These are phyloP conservation scores for Hanseniaspora uvarum DNA, from an alignment of 1,139 yeast genomes.

Conservation along the genomic window DNA sequence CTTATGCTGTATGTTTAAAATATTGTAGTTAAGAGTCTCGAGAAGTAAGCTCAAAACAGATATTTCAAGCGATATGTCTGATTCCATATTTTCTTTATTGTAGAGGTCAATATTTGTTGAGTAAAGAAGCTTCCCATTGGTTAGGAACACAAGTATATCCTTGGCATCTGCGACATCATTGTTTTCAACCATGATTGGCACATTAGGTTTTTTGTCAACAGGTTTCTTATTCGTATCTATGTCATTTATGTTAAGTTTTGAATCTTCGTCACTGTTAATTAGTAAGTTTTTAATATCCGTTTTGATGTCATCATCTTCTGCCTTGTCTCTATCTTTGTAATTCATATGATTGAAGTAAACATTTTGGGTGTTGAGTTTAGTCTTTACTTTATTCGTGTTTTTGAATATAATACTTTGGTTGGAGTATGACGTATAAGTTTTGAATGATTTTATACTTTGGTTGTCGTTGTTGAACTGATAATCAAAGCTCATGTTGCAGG, in stretches of 20 bases:
- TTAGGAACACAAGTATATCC: conserved; percentile 2
- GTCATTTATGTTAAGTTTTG: background rate
- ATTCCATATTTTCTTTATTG: background rate
- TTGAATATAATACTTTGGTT: conserved; percentile 11
- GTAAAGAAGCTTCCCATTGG: conserved; percentile 11
- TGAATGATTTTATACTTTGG: conserved; percentile 8
- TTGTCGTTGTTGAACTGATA: background rate
- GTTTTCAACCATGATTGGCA: background rate
- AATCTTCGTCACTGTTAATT: background rate
- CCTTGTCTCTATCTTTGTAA: background rate
- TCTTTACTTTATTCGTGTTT: background rate
- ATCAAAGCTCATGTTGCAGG: conserved; percentile 8
- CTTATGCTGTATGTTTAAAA: background rate
- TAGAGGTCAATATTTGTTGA: background rate
- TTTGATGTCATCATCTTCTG: background rate
- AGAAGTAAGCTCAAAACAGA: conserved; percentile 3
- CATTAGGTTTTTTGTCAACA: background rate
- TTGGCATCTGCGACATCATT: background rate
- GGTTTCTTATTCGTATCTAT: background rate
- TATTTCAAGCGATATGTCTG: conserved; percentile 2
- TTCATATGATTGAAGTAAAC: conserved; percentile 12
- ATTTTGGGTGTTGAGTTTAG: background rate
- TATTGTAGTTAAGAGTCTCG: conserved; percentile 5
- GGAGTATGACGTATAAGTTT: background rate
- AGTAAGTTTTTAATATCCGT: conserved; percentile 4